These are phyloP conservation scores for Bacidia rubella DNA, from an alignment of 495 filamentous ascomycete species.

Conservation along the genomic window DNA sequence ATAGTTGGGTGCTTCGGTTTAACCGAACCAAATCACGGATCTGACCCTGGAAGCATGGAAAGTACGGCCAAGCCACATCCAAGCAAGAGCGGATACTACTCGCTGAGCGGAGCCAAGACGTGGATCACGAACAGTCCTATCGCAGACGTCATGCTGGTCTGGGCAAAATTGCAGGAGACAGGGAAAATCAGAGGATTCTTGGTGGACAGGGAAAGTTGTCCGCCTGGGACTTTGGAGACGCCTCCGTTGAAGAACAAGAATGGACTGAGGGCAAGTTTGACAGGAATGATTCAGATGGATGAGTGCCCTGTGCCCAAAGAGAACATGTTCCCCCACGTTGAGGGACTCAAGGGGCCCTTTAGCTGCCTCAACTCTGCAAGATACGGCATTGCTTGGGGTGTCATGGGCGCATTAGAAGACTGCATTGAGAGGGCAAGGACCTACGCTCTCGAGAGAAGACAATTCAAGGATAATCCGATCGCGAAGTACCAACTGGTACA, in stretches of 20 bases:
- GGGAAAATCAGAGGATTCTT: constrained; percentile 95
- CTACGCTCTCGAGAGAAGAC: constrained; percentile 82
- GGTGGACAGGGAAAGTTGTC: constrained; percentile 67
- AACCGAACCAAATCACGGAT: constrained; percentile 96
- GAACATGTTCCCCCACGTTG: constrained; percentile 88
- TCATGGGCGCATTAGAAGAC: constrained; percentile 89
- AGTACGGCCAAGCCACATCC: constrained; percentile 76
- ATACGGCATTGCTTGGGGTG: constrained; percentile 86
- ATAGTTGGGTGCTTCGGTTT: constrained; percentile 84
- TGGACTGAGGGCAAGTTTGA: constrained; percentile 82
- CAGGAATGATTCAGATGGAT: constrained; percentile 95
- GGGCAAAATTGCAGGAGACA: constrained; percentile 82
- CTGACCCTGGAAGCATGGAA: constrained; percentile 94
- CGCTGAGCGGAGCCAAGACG: constrained; percentile 78
- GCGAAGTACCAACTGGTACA: constrained; percentile 98
- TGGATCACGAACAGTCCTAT: constrained; percentile 99
- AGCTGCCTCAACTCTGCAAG: constrained; percentile 86
- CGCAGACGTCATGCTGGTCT: constrained; percentile 78
- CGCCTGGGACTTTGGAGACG: constrained; percentile 79
- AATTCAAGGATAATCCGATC: constrained; percentile 92
- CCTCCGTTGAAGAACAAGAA: constrained; percentile 92
- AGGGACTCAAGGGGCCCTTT: constrained; percentile 82
- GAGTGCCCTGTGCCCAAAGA: constrained; percentile 75
- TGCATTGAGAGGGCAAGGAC: constrained; percentile 65
- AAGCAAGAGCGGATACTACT: constrained; percentile 69